Evolutionary conservation across 1,284 basidiomycete genomes (phyloP).

Genomic region (Leucoagaricus sp.): DNA sequence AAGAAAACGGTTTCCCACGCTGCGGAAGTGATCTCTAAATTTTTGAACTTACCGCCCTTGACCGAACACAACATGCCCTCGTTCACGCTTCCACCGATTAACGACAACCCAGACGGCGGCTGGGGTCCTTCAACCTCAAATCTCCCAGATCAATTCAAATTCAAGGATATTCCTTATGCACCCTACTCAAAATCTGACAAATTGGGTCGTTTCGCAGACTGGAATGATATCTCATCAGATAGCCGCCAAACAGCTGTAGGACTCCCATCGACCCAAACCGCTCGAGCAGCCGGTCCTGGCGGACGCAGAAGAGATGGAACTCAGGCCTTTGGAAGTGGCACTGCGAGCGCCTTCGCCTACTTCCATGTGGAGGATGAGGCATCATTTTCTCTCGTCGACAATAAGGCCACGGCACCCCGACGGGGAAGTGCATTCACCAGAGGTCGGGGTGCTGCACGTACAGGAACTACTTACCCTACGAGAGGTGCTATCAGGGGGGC

Average conservation of each 20-base stretch:
- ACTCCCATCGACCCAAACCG: conserved; percentile 46
- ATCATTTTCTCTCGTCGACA: conserved; percentile 96
- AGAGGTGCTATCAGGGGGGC: conserved; percentile 58
- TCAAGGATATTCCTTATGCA: conserved; percentile 93
- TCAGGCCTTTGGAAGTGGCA: conserved; percentile 79
- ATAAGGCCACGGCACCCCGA: conserved; percentile 67
- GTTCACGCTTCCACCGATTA: conserved; percentile 75
- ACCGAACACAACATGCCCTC: conserved; percentile 54
- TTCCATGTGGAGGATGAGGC: conserved; percentile 99
- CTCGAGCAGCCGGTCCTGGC: conserved; percentile 48
- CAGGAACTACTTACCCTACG: conserved; percentile 44
- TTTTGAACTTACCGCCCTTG: conserved; percentile 26
- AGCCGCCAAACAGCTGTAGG: conserved; percentile 60
- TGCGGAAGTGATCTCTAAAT: conserved; percentile 23
- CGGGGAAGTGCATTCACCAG: conserved; percentile 63
- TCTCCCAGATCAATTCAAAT: conserved; percentile 78
- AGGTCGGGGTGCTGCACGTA: conserved; percentile 50
- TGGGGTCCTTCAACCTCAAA: conserved; percentile 78
- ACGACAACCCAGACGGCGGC: conserved; percentile 81
- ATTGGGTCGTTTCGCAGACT: conserved; percentile 96
- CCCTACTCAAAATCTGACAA: conserved; percentile 99
- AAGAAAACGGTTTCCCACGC: conserved; percentile 47
- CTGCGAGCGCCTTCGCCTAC: conserved; percentile 94
- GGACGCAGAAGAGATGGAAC: conserved; percentile 66
- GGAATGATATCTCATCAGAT: conserved; percentile 81